Conservation (phyloP, 1,284 basidiomycete species). For the Microstroma glucosiphilum region DNA sequence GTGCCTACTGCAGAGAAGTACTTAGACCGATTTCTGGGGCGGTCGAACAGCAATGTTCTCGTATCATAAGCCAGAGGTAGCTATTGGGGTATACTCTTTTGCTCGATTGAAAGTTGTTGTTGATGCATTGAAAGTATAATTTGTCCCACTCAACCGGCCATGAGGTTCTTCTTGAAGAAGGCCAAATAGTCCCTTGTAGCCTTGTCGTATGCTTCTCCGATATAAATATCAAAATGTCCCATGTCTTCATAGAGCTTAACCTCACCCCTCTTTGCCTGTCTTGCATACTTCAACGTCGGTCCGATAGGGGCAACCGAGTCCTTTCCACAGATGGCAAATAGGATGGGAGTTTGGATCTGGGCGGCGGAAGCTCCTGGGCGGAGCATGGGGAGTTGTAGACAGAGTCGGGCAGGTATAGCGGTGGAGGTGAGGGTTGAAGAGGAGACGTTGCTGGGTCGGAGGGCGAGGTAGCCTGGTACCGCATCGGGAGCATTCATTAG, state of each 20-base stretch:
- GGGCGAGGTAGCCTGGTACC: conserved; percentile 7
- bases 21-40: too few relatives aligned
- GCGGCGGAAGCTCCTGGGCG: conserved; percentile 29
- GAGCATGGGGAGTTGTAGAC: conserved; percentile 26
- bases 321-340: conserved; percentile 41
- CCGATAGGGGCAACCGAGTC: conserved; percentile 32
- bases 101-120: too few relatives aligned
- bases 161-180: conserved; percentile 21
- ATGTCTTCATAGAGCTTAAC: conserved; percentile 26
- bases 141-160: conserved; percentile 6
- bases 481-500: conserved; percentile 35
- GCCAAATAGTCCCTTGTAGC: conserved; percentile 25
- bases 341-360: conserved; percentile 29
- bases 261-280: conserved; percentile 25
- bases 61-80: too few relatives aligned
- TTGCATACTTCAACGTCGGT: conserved; percentile 28
- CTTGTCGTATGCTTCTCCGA: conserved; percentile 26
- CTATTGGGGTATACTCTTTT: too few relatives aligned
- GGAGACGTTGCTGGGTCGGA: conserved; percentile 16
- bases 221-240: conserved; percentile 42
- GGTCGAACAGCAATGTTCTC: too few relatives aligned
- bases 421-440: neutral
- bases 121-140: too few relatives aligned
- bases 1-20: too few relatives aligned
- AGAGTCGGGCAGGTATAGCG: conserved; percentile 27